phyloP scores from a whole-genome alignment of 192 early-diverging fungal genomes.

The Podila minutissima region DNA sequence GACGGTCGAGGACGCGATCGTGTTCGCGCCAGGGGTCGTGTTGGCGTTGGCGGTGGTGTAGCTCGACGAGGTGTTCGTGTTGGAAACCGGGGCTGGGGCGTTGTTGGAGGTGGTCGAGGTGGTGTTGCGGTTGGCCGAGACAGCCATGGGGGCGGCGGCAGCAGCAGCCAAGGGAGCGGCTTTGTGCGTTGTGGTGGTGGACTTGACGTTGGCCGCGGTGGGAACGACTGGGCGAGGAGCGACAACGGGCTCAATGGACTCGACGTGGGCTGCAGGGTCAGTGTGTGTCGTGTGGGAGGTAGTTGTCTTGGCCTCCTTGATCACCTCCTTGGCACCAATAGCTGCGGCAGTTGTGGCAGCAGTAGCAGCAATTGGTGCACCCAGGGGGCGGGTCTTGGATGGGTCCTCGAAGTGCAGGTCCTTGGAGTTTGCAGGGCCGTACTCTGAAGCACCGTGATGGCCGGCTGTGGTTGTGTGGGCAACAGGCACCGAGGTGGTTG shows the following conservation, averaged over 20 bases:
- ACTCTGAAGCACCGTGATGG: not conserved
- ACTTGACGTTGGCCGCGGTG: not conserved
- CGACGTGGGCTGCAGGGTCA: not conserved
- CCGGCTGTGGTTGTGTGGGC: not conserved
- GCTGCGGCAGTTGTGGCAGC: not conserved
- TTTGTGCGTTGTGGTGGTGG: conserved; percentile 6
- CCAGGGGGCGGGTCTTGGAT: not conserved
- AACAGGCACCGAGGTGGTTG: not conserved
- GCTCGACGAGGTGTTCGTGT: not conserved
- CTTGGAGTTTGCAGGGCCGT: conserved; percentile 12
- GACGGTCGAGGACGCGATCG: not conserved
- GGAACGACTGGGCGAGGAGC: not conserved
- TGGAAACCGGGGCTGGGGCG: not conserved
- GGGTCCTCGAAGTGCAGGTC: conserved; percentile 11
- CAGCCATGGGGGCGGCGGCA: not conserved
- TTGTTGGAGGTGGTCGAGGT: not conserved
- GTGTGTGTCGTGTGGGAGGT: not conserved
- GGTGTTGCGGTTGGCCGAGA: not conserved
- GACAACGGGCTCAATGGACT: not conserved
- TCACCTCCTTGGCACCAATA: not conserved
- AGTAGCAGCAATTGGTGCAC: not conserved
- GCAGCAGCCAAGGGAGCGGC: not conserved
- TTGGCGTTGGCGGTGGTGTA: not conserved
- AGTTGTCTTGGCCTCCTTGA: not conserved
- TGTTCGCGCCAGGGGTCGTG: not conserved